Percentiles rank a stretch among this genome's conserved stretches.
Conservation (phyloP, 768 basidiomycete genomes). For the Rhizopogon roseolus region DNA sequence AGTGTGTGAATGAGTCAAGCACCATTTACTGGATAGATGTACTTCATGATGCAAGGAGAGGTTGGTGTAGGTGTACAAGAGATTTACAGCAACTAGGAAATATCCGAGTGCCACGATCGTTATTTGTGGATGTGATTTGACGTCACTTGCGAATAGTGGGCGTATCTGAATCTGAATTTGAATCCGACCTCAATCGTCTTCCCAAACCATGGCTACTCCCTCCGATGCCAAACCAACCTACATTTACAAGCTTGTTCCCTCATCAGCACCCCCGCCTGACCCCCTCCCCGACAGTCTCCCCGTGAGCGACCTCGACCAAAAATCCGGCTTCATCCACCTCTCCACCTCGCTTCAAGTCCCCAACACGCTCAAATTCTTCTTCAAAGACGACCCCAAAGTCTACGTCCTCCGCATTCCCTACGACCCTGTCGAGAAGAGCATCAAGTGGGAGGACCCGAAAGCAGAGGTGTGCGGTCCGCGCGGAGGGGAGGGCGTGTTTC, state of each 20-base stretch:
- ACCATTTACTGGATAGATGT: too few species aligned
- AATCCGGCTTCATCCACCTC: slow-evolving; percentile 49
- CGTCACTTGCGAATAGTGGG: too few species aligned
- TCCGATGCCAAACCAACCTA: slow-evolving; percentile 36
- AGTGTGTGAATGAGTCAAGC: too few species aligned
- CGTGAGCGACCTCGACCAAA: slow-evolving; percentile 42
- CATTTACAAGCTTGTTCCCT: slow-evolving; percentile 57
- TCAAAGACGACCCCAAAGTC: slow-evolving; percentile 32
- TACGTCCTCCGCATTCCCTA: slow-evolving; percentile 43
- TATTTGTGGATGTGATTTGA: too few species aligned
- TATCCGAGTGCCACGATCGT: too few species aligned
- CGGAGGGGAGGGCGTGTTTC: slow-evolving; percentile 44
- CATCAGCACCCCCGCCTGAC: slow-evolving; percentile 32
- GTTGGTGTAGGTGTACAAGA: too few species aligned
- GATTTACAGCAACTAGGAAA: too few species aligned
- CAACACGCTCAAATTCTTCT: slow-evolving; percentile 44
- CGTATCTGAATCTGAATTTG: too few species aligned
- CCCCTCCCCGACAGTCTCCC: slow-evolving; percentile 43
- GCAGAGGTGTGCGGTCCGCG: slow-evolving; percentile 35
- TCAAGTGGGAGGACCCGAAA: slow-evolving; percentile 48
- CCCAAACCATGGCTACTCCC: slow-evolving; percentile 5
- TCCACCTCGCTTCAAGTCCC: slow-evolving; percentile 48
- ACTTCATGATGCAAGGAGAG: too few species aligned
- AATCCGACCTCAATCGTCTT: too few species aligned
- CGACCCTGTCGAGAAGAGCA: slow-evolving; percentile 29